phyloP scores from a whole-genome alignment of 164 flowering plant genomes.

The Buxus sempervirens region DNA sequence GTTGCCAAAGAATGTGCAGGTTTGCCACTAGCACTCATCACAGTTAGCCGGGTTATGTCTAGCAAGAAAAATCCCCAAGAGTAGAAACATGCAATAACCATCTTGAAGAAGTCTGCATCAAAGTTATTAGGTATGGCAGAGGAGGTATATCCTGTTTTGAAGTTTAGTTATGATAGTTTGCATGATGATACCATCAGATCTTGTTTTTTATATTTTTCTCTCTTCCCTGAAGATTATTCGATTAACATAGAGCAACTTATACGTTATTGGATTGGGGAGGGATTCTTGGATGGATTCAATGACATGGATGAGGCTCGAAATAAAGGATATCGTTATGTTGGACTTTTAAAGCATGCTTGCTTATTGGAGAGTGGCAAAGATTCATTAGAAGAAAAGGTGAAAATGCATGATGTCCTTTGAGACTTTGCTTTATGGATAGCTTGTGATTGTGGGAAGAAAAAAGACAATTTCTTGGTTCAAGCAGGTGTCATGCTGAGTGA shows the following conservation, averaged over 20 bases:
- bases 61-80: background rate
- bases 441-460: no score
- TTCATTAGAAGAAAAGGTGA: background rate
- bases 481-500: no score
- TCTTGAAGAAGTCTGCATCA: background rate
- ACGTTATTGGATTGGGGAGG: constrained; percentile 19
- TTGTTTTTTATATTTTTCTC: constrained; percentile 15
- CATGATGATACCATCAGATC: background rate
- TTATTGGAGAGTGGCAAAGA: background rate
- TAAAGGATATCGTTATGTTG: background rate
- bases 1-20: background rate
- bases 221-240: constrained; percentile 3
- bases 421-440: no score
- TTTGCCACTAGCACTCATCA: background rate
- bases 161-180: constrained; percentile 11
- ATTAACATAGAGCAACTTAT: background rate
- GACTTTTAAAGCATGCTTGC: background rate
- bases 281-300: constrained; percentile 5
- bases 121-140: constrained; percentile 9
- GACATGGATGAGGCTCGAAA: background rate
- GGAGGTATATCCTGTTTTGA: constrained; percentile 1
- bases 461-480: no score
- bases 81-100: background rate
- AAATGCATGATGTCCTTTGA: no score
- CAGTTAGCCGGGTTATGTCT: background rate